These are phyloP conservation scores for Nectriaceae sp. DNA, from an alignment of 2,329 filamentous ascomycete species.

Conservation along the genomic window DNA sequence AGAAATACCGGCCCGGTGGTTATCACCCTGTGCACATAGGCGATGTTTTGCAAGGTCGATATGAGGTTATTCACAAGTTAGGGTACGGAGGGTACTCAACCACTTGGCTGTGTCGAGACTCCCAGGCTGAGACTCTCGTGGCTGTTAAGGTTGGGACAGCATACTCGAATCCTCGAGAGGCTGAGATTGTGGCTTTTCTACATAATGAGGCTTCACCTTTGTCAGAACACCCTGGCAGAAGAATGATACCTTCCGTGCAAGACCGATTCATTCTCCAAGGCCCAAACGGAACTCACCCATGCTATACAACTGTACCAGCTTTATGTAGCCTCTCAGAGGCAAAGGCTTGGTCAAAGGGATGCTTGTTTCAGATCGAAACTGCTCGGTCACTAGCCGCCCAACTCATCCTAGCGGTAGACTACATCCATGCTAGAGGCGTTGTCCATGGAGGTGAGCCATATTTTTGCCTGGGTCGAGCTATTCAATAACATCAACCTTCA, in stretches of 20 bases:
- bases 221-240: background rate
- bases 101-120: background rate
- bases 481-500: background rate
- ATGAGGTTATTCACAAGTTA: background rate
- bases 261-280: background rate
- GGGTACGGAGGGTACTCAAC: background rate
- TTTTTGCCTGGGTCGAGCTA: background rate
- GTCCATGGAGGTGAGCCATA: background rate
- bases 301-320: background rate
- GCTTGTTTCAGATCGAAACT: background rate
- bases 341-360: background rate
- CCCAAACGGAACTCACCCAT: background rate
- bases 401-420: background rate
- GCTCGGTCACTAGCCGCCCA: background rate
- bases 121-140: background rate
- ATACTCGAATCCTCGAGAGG: background rate
- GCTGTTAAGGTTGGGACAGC: background rate
- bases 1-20: background rate
- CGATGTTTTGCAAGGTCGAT: background rate
- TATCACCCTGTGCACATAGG: background rate
- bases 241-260: background rate
- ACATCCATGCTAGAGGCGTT: background rate
- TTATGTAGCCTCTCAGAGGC: background rate
- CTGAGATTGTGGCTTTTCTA: background rate
- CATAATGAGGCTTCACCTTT: background rate